Conservation (phyloP, 176 grass and related monocot species). For the Bolboschoenus planiculmis region DNA sequence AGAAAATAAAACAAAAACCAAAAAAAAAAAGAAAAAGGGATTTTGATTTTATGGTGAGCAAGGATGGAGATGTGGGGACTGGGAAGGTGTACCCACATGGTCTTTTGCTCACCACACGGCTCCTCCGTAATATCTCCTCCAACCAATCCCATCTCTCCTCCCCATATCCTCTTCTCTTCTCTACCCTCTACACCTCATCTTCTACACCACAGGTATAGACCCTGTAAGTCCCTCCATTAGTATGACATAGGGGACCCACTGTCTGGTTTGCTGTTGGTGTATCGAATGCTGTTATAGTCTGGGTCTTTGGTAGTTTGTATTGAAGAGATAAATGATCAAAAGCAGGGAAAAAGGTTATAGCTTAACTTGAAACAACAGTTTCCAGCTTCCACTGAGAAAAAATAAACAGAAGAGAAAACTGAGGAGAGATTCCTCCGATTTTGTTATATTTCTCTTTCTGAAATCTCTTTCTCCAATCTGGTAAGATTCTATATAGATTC, state of each 20-base stretch:
- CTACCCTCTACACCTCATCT: not conserved
- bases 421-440: not conserved
- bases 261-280: not conserved
- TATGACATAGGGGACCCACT: not conserved
- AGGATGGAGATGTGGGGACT: not conserved
- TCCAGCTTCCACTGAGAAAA: not conserved
- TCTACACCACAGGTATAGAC: not conserved
- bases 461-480: not conserved
- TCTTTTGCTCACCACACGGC: slow-evolving; percentile 26
- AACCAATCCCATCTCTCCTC: slow-evolving; percentile 63
- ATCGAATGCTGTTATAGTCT: not conserved
- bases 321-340: slow-evolving; percentile 16
- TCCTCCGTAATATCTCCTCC: slow-evolving; percentile 50
- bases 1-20: too few species aligned
- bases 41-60: not conserved
- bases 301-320: not conserved
- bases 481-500: not conserved
- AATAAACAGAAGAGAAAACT: not conserved
- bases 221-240: not conserved
- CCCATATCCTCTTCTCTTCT: slow-evolving; percentile 43
- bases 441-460: not conserved
- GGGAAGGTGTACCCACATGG: not conserved
- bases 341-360: not conserved
- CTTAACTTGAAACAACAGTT: not conserved
- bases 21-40: not conserved